Conservation (phyloP, 1,139 yeast genomes). For the Candida glucosophila region DNA sequence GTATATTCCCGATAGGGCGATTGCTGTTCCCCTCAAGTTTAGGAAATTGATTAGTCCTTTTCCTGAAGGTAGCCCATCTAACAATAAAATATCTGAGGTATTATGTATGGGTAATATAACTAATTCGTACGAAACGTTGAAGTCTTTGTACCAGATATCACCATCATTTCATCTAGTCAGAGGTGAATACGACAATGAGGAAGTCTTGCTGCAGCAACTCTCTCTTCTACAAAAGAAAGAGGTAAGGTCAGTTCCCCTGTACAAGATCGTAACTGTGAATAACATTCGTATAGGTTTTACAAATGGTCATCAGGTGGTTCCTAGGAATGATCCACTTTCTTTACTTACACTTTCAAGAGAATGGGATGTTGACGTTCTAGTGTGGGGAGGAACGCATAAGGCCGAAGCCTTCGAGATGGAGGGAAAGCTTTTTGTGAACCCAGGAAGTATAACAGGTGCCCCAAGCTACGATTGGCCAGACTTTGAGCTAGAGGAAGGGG, state of each 20-base stretch:
- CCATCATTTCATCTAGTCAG: constrained; percentile 68
- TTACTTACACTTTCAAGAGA: constrained; percentile 78
- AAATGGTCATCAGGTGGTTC: constrained; percentile 78
- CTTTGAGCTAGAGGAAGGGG: constrained; percentile 39
- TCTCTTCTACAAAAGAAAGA: constrained; percentile 25
- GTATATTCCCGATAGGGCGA: constrained; percentile 80
- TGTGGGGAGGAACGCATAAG: constrained; percentile 96
- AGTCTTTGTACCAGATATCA: constrained; percentile 58
- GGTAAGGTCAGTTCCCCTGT: constrained; percentile 48
- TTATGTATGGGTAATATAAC: constrained; percentile 80
- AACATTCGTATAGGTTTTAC: constrained; percentile 74
- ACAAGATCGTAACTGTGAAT: constrained; percentile 60
- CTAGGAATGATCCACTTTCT: constrained; percentile 80
- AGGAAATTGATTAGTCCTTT: constrained; percentile 57
- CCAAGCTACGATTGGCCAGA: constrained; percentile 43
- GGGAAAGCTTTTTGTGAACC: constrained; percentile 86
- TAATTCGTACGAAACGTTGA: constrained; percentile 54
- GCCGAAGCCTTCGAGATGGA: constrained; percentile 92
- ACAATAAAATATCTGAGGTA: constrained; percentile 75
- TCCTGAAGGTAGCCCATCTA: constrained; percentile 28
- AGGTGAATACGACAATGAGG: constrained; percentile 59
- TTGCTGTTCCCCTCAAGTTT: constrained; percentile 52
- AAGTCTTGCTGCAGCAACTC: constrained; percentile 26
- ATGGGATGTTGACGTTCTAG: constrained; percentile 80
- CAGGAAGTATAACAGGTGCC: constrained; percentile 96